Conservation (phyloP, 257 asterid species). For the Solanum bulbocastanum region DNA sequence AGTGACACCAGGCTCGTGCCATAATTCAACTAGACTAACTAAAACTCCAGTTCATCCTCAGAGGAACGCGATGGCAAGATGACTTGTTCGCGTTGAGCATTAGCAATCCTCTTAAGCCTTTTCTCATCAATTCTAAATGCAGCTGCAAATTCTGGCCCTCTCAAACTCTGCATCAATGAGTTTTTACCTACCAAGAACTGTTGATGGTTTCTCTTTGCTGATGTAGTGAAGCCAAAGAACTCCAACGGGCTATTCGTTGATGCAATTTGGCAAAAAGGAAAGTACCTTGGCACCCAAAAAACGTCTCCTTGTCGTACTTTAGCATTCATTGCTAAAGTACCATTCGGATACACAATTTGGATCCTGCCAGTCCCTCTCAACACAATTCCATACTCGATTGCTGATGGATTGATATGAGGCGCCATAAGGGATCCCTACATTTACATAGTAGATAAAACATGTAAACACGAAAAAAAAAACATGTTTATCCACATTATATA, state of each 20-base stretch:
- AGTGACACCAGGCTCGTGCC: not conserved
- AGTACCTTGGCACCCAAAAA: not conserved
- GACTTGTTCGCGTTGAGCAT: not conserved
- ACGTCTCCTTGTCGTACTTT: not conserved
- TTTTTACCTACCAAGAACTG: not conserved
- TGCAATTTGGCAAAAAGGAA: not conserved
- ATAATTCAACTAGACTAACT: not conserved
- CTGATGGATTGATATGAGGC: not conserved
- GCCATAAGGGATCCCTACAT: not conserved
- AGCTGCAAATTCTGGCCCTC: not conserved
- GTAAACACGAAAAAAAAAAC: too few relatives aligned
- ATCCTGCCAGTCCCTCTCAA: not conserved
- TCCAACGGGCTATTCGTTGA: not conserved
- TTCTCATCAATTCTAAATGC: not conserved
- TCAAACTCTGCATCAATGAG: not conserved
- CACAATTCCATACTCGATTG: not conserved
- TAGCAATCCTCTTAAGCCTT: not conserved
- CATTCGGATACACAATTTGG: not conserved
- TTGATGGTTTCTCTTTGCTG: not conserved
- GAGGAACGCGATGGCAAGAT: not conserved
- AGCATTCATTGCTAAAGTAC: not conserved
- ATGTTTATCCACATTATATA: too few relatives aligned
- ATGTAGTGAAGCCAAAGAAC: not conserved
- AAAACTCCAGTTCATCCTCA: not conserved
- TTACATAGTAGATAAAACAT: not conserved